Conservation (phyloP, 1,284 basidiomycete genomes). For the Sphaerobolus stellatus region DNA sequence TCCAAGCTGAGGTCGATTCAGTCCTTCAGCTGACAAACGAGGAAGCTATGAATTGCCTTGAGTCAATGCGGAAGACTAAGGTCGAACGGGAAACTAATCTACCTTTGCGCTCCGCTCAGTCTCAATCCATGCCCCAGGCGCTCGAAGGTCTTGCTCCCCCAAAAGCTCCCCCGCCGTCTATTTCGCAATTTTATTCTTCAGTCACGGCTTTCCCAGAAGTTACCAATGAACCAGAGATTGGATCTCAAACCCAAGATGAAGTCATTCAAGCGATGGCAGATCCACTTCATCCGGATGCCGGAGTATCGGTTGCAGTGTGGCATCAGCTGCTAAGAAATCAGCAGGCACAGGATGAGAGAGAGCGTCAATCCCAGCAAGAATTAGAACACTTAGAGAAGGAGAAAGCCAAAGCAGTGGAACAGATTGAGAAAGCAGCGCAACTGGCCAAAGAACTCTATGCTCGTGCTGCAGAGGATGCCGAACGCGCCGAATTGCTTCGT, state of each 20-base stretch:
- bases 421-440: slow-evolving; percentile 16
- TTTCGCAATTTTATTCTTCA: slow-evolving; percentile 5
- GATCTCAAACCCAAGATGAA: neutral
- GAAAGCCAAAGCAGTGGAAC: slow-evolving; percentile 16
- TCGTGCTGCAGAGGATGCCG: slow-evolving; percentile 21
- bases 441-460: slow-evolving; percentile 18
- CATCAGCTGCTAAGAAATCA: slow-evolving; percentile 41
- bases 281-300: slow-evolving; percentile 37
- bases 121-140: neutral
- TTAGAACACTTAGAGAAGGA: slow-evolving; percentile 18
- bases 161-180: slow-evolving; percentile 10
- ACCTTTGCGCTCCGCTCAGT: slow-evolving; percentile 3
- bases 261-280: neutral
- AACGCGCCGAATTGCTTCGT: slow-evolving; percentile 24
- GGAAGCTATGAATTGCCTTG: slow-evolving; percentile 33
- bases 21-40: slow-evolving; percentile 15
- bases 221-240: neutral
- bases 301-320: slow-evolving; percentile 48
- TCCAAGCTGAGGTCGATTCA: slow-evolving; percentile 12
- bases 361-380: slow-evolving; percentile 22
- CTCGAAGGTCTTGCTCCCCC: slow-evolving; percentile 4
- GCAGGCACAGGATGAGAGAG: slow-evolving; percentile 24
- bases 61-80: slow-evolving; percentile 24
- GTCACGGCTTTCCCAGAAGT: neutral
- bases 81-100: slow-evolving; percentile 23